Evolutionary conservation across 1,139 yeast genomes (phyloP).

Genomic region (Yamadazyma siamensis): DNA sequence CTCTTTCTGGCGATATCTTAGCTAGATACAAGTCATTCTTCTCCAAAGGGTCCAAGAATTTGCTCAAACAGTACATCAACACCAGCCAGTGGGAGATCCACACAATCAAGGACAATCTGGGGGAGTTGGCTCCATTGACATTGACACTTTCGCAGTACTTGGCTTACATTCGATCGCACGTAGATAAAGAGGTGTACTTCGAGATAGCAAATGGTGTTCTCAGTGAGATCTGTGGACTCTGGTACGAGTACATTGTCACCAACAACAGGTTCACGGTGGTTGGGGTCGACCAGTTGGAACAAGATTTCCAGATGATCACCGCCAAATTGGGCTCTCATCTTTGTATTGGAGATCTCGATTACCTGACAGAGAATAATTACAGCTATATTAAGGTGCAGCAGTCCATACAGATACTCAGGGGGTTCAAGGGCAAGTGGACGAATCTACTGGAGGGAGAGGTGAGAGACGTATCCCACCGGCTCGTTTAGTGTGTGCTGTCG

Average conservation of each 20-base stretch:
- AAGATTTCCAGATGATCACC: conserved; percentile 52
- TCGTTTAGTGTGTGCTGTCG: no score
- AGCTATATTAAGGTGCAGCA: conserved; percentile 29
- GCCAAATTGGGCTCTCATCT: conserved; percentile 25
- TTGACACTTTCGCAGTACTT: conserved; percentile 33
- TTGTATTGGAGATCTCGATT: conserved; percentile 16
- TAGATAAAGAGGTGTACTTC: conserved; percentile 28
- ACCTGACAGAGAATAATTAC: conserved; percentile 25
- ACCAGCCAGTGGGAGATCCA: conserved; percentile 33
- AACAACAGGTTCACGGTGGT: conserved; percentile 55
- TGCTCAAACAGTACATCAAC: conserved; percentile 53
- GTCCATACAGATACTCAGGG: conserved; percentile 39
- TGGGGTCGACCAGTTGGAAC: conserved; percentile 57
- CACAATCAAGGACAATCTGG: conserved; percentile 23
- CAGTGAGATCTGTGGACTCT: conserved; percentile 42
- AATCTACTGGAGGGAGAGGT: not conserved
- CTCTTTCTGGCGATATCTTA: conserved; percentile 36
- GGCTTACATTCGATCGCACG: conserved; percentile 26
- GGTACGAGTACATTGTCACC: conserved; percentile 58
- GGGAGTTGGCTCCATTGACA: conserved; percentile 37
- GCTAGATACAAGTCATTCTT: conserved; percentile 43
- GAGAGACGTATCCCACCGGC: conserved; percentile 8
- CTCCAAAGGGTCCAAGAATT: conserved; percentile 45
- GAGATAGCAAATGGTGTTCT: conserved; percentile 38
- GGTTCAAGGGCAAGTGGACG: not conserved